Evolutionary conservation across 345 rosid genomes (phyloP).

Genomic region (Citrus maxima): DNA sequence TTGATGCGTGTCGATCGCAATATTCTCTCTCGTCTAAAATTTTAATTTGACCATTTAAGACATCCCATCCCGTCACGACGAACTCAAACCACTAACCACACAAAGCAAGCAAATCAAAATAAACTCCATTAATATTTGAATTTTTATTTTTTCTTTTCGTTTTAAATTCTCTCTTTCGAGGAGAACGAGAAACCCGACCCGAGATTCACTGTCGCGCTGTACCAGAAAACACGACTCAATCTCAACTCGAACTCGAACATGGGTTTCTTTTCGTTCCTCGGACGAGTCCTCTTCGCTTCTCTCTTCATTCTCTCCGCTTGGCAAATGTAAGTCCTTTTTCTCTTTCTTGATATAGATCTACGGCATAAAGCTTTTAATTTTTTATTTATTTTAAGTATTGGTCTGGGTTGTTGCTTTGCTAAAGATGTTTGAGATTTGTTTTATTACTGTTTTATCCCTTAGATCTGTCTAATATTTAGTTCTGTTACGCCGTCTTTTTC

Average conservation of each 20-base stretch:
- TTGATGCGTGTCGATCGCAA: background rate
- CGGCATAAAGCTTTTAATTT: background rate
- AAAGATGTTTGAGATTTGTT: background rate
- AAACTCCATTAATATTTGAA: too few relatives aligned
- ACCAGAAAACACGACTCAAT: background rate
- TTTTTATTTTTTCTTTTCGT: too few relatives aligned
- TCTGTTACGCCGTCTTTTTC: background rate
- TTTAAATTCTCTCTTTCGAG: background rate
- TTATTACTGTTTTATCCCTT: background rate
- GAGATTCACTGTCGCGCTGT: background rate
- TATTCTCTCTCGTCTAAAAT: background rate
- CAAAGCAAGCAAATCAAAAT: too few relatives aligned
- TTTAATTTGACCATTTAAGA: background rate
- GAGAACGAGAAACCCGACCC: conserved; percentile 16
- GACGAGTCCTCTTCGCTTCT: conserved; percentile 88
- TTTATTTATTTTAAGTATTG: background rate
- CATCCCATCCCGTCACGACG: background rate
- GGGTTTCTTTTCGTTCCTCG: conserved; percentile 92
- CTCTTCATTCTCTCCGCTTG: conserved; percentile 88
- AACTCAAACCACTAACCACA: background rate
- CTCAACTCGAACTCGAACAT: conserved; percentile 17
- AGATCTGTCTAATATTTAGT: conserved; percentile 5
- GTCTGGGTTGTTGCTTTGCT: background rate
- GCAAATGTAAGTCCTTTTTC: conserved; percentile 55
- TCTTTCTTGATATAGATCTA: conserved; percentile 19